Conservation (phyloP, 2,329 filamentous ascomycete genomes). For the Akanthomyces dipterigenus region DNA sequence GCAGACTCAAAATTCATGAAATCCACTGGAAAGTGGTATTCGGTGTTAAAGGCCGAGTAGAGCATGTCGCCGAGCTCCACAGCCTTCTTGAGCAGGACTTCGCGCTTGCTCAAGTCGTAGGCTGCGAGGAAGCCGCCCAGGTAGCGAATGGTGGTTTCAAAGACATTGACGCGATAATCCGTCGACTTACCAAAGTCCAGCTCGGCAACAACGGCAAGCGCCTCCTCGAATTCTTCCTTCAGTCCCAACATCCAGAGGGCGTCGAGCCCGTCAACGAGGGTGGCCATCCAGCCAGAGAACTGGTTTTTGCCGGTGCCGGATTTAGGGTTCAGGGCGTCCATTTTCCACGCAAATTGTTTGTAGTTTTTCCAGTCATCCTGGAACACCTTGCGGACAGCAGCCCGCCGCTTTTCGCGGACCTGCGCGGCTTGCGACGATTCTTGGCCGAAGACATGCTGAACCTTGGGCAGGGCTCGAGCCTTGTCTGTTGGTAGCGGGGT, state of each 20-base stretch:
- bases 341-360: slow-evolving; percentile 55
- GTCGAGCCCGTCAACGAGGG: slow-evolving; percentile 61
- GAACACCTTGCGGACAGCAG: slow-evolving; percentile 29
- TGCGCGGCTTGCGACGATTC: slow-evolving; percentile 21
- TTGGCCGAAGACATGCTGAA: slow-evolving; percentile 29
- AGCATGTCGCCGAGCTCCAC: slow-evolving; percentile 57
- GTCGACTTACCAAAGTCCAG: slow-evolving; percentile 56
- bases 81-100: slow-evolving; percentile 54
- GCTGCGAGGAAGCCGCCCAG: slow-evolving; percentile 63
- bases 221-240: slow-evolving; percentile 57
- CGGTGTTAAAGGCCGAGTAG: slow-evolving; percentile 61
- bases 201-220: slow-evolving; percentile 47
- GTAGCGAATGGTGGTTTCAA: slow-evolving; percentile 67
- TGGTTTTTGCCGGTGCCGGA: slow-evolving; percentile 45
- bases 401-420: slow-evolving; percentile 25
- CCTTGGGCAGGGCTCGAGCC: slow-evolving; percentile 21
- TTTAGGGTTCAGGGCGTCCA: slow-evolving; percentile 56
- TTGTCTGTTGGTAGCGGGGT: slow-evolving; percentile 20
- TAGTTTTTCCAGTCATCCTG: slow-evolving; percentile 48
- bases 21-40: slow-evolving; percentile 56
- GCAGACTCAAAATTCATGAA: slow-evolving; percentile 38
- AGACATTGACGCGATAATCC: slow-evolving; percentile 49
- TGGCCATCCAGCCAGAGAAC: slow-evolving; percentile 62
- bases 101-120: slow-evolving; percentile 56
- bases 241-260: slow-evolving; percentile 69